Conservation (phyloP, 192 early-diverging fungal species). For the Gonapodya sp. region DNA sequence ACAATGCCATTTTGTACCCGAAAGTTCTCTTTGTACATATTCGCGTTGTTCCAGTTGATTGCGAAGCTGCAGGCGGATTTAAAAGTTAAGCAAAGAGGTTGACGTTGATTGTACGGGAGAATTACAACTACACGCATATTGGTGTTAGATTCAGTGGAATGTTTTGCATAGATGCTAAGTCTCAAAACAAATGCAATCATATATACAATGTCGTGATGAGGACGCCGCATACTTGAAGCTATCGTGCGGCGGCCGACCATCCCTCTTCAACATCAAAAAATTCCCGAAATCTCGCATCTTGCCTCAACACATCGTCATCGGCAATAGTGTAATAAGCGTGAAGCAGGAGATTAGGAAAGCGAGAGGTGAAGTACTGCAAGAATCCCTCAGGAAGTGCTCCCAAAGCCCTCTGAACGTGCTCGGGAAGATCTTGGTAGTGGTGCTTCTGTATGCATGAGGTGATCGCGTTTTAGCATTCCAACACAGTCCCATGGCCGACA, state of each 20-base stretch:
- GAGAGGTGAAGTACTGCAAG: slow-evolving; percentile 76
- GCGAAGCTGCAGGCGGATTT: not conserved
- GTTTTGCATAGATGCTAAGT: no score
- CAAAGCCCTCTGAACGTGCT: slow-evolving; percentile 59
- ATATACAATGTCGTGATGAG: no score
- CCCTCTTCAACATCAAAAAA: slow-evolving; percentile 16
- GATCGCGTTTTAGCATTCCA: not conserved
- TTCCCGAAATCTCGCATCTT: slow-evolving; percentile 6
- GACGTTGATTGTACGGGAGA: no score
- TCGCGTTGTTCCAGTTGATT: not conserved
- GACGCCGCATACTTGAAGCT: no score
- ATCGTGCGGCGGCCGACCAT: not conserved
- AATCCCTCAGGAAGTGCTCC: slow-evolving; percentile 83
- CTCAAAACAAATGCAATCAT: no score
- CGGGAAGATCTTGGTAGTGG: slow-evolving; percentile 88
- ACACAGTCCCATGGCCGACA: not conserved
- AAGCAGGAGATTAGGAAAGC: slow-evolving; percentile 80
- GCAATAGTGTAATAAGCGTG: slow-evolving; percentile 81
- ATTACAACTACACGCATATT: no score
- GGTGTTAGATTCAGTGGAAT: no score
- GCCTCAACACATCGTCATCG: slow-evolving; percentile 18
- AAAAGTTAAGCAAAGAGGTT: not conserved
- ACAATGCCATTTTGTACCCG: not conserved
- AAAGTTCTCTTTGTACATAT: not conserved
- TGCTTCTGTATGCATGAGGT: slow-evolving; percentile 57